Evolutionary conservation across 352 stramenopile species (phyloP), one percentile per base, ranked within the genome.

Genomic region (Sclerospora graminicola): DNA sequence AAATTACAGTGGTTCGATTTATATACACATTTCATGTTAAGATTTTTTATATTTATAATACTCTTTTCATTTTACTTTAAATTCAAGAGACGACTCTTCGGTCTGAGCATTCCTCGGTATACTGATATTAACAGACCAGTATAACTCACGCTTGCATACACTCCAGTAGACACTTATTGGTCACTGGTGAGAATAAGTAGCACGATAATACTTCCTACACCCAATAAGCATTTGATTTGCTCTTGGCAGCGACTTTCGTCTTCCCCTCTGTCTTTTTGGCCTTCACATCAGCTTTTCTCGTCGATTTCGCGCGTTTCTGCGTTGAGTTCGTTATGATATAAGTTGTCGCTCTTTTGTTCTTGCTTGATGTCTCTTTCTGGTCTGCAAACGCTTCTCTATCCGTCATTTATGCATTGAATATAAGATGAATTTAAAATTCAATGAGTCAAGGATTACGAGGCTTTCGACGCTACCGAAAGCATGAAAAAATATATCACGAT

Each of bases 251-350:
- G 6, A 16, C 26, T 28, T 53, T 57, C 21, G 37, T 19, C 14
- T 43, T 45, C 9, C 11, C 9, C 11, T 27, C 21, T 7, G 21
- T 29, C 13, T 41, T 38, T 52, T 63, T 51, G 34, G 41, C 55
- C n/a, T 61, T 55, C 14, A 18, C 30, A 20, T 27, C 33, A 40
- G 32, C 46, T 48, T 57, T 61, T 23, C 10, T 47, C 32, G 45
- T 35, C 29, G 37, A 9, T 46, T 66, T 66, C 26, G 45, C 36
- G 10, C 63, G 58, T 50, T 73, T 69, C 29, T 39, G 61, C 2
- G 21, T 39, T 34, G 45, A 16, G 15, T 63, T 66, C 45, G 60
- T 26, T 7, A 3, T 26, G 21, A 3, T 26, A 26, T 26, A 3
- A 6, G 21, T 6, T 26, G 21, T 6, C 3, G 6, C 6, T 6